A percentile compares a stretch with the other conserved stretches of the same genome.
Conservation (phyloP, 345 rosid genomes). For the Aquilaria malaccensis region DNA sequence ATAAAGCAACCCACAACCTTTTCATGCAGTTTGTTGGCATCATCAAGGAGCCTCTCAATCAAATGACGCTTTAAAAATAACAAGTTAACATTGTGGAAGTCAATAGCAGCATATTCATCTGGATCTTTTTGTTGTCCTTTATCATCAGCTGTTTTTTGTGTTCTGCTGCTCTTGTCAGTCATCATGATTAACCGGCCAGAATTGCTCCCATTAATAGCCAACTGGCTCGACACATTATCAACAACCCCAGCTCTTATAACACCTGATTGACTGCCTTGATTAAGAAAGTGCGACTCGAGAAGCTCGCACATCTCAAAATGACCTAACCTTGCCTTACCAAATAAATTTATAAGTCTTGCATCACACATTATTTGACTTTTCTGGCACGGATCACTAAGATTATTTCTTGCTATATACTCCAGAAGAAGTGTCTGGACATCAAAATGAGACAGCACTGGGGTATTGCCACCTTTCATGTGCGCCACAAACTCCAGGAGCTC, state of each 20-base stretch:
- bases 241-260: constrained; percentile 24
- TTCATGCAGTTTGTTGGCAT: constrained; percentile 55
- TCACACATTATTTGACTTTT: constrained; percentile 75
- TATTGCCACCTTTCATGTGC: constrained; percentile 68
- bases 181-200: constrained; percentile 19
- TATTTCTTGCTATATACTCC: constrained; percentile 56
- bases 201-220: constrained; percentile 25
- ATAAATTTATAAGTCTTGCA: constrained; percentile 53
- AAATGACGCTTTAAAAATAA: constrained; percentile 61
- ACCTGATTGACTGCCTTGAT: constrained; percentile 31
- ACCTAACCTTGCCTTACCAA: constrained; percentile 60
- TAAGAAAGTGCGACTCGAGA: constrained; percentile 69
- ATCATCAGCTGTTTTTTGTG: constrained; percentile 43
- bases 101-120: constrained; percentile 75
- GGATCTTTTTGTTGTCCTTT: constrained; percentile 28
- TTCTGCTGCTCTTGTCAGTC: constrained; percentile 46
- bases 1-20: constrained; percentile 85
- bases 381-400: constrained; percentile 71
- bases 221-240: constrained; percentile 28
- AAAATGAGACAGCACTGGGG: constrained; percentile 42
- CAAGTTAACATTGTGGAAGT: constrained; percentile 73
- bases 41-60: constrained; percentile 62
- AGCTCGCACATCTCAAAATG: constrained; percentile 91
- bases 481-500: constrained; percentile 81
- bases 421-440: constrained; percentile 72